Conservation (phyloP, 208 protist genomes). For the Trypanosoma rangeli region DNA sequence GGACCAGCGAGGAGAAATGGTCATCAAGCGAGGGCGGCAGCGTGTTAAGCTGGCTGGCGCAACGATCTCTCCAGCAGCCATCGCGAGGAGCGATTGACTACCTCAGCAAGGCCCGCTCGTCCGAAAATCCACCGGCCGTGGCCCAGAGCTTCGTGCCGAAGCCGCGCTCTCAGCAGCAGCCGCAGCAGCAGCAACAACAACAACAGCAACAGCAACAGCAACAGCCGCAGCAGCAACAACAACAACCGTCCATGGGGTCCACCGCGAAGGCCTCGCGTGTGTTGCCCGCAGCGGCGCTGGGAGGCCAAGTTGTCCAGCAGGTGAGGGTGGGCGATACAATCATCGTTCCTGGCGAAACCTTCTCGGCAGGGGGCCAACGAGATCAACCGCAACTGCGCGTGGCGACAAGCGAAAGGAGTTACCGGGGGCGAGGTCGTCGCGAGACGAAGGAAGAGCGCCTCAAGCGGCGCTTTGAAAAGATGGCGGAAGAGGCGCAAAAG, state of each 20-base stretch:
- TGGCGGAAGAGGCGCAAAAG: constrained; percentile 40
- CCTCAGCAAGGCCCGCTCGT: constrained; percentile 42
- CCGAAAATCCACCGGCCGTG: neutral
- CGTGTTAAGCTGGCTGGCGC: constrained; percentile 65
- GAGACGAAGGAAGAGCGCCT: constrained; percentile 45
- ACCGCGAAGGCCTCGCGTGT: neutral
- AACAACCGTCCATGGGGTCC: neutral
- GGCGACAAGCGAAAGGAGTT: constrained; percentile 15
- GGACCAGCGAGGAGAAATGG: constrained; percentile 22
- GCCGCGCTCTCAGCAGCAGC: constrained; percentile 34
- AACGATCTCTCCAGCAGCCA: constrained; percentile 42
- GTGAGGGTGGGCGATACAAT: constrained; percentile 4
- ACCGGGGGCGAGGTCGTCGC: constrained; percentile 35
- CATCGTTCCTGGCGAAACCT: neutral
- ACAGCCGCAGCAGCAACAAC: neutral
- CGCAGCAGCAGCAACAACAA: constrained; percentile 14
- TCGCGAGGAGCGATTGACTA: constrained; percentile 71
- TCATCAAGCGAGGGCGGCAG: constrained; percentile 42
- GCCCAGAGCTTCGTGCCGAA: constrained; percentile 26
- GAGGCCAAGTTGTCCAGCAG: neutral
- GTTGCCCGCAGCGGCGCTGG: neutral
- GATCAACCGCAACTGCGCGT: constrained; percentile 5
- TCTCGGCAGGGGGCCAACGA: neutral
- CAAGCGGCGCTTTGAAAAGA: constrained; percentile 29
- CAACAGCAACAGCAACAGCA: neutral